A percentile compares a stretch with the other conserved stretches of the same genome.
Evolutionary conservation across 2,329 filamentous ascomycete species (phyloP).

Genomic region (Botryotinia globosa): DNA sequence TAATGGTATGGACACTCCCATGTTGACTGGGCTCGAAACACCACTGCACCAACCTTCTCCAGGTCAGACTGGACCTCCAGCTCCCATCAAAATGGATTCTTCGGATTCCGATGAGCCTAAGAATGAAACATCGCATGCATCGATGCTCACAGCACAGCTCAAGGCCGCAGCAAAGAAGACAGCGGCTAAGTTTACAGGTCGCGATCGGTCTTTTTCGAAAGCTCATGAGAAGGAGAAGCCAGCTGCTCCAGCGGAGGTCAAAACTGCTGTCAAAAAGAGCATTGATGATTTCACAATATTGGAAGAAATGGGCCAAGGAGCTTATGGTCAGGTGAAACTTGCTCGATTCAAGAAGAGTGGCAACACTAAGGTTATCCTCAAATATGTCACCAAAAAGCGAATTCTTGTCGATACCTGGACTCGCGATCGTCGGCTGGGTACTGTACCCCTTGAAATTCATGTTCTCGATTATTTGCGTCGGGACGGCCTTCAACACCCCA

Average conservation of each 20-base stretch:
- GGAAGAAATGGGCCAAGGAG: conserved; percentile 97
- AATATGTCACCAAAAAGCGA: conserved; percentile 94
- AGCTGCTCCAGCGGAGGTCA: conserved; percentile 38
- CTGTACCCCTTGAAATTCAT: conserved; percentile 94
- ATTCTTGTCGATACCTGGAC: conserved; percentile 99
- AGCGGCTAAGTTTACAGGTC: conserved; percentile 51
- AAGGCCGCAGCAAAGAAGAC: conserved; percentile 56
- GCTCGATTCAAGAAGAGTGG: conserved; percentile 77
- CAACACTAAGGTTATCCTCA: conserved; percentile 83
- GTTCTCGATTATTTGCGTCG: conserved; percentile 88
- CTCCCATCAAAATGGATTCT: conserved; percentile 55
- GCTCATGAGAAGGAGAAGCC: conserved; percentile 39
- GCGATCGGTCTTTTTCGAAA: conserved; percentile 36
- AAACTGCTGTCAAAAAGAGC: conserved; percentile 64
- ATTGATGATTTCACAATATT: conserved; percentile 90
- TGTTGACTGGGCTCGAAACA: conserved; percentile 62
- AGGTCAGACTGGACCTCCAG: conserved; percentile 62
- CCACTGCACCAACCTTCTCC: conserved; percentile 77
- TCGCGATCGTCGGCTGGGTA: conserved; percentile 85
- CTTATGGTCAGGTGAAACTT: conserved; percentile 96
- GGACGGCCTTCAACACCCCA: conserved; percentile 64
- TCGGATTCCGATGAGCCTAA: conserved; percentile 49
- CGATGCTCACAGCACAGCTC: conserved; percentile 54
- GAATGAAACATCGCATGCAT: conserved; percentile 42
- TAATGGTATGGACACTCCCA: conserved; percentile 60